Evolutionary conservation across 192 early-diverging fungal species (phyloP).

Genomic region (Geranomyces variabilis): DNA sequence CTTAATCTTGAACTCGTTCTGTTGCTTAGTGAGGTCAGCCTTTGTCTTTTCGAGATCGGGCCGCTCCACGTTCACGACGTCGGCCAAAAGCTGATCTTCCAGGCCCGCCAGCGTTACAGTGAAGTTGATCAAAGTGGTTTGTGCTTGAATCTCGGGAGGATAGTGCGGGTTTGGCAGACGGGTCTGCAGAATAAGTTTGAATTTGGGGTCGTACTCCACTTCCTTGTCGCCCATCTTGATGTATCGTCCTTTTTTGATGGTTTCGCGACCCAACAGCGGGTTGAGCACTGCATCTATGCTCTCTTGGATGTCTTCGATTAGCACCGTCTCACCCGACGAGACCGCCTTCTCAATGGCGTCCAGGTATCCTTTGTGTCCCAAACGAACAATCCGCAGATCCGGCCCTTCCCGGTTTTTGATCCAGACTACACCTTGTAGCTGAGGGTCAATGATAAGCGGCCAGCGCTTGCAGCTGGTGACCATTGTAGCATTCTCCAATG

Average conservation of each 20-base stretch:
- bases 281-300: conserved; percentile 68
- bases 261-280: conserved; percentile 64
- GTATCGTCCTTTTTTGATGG: conserved; percentile 67
- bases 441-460: conserved; percentile 70
- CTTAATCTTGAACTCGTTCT: conserved; percentile 71
- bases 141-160: conserved; percentile 71
- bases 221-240: conserved; percentile 74
- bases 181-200: conserved; percentile 69
- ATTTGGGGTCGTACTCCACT: conserved; percentile 66
- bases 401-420: conserved; percentile 64
- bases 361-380: conserved; percentile 61
- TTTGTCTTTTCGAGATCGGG: conserved; percentile 67
- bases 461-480: conserved; percentile 65
- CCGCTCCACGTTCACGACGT: conserved; percentile 70
- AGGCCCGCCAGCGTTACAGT: conserved; percentile 67
- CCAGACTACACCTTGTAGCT: conserved; percentile 71
- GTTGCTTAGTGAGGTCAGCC: conserved; percentile 68
- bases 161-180: conserved; percentile 66
- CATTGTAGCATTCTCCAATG: conserved; percentile 68
- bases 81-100: conserved; percentile 67
- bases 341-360: conserved; percentile 69
- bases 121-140: conserved; percentile 69
- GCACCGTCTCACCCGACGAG: conserved; percentile 57
- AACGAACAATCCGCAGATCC: conserved; percentile 56
- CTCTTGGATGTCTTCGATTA: conserved; percentile 68